phyloP scores from a whole-genome alignment of 164 flowering plant species.

The Nymphaea colorata region DNA sequence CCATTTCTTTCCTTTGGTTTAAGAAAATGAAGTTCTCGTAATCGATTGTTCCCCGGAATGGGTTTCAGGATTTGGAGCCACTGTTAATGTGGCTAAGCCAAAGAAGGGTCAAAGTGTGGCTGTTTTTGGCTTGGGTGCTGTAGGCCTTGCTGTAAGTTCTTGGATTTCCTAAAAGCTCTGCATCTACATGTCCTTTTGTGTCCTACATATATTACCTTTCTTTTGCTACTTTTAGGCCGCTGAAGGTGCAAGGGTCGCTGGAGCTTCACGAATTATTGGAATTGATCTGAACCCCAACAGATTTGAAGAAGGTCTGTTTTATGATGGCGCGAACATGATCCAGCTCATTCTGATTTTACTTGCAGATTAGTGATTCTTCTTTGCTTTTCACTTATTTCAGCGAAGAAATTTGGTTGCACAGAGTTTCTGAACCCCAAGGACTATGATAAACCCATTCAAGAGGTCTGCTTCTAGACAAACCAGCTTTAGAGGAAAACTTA shows the following conservation, averaged over 20 bases:
- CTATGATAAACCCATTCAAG: conserved; percentile 31
- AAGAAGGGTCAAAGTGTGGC: conserved; percentile 47
- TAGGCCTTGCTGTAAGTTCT: conserved; percentile 62
- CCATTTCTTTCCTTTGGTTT: too few relatives aligned
- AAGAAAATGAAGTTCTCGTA: not conserved
- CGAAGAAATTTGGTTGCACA: conserved; percentile 39
- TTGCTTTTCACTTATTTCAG: conserved; percentile 10
- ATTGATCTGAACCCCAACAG: conserved; percentile 17
- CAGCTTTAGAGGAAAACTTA: not conserved
- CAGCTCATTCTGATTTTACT: not conserved
- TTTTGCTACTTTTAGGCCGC: not conserved
- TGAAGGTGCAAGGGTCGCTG: conserved; percentile 1
- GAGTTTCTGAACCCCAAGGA: conserved; percentile 33
- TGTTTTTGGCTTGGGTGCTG: conserved; percentile 75
- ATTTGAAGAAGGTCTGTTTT: conserved; percentile 31
- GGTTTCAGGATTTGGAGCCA: conserved; percentile 58
- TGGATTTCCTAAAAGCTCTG: not conserved
- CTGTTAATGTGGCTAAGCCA: conserved; percentile 81
- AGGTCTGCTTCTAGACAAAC: conserved; percentile 13
- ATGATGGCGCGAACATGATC: not conserved
- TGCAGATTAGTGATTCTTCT: conserved; percentile 27
- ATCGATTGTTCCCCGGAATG: not conserved
- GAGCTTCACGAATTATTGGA: conserved; percentile 4
- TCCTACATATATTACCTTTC: too few relatives aligned
- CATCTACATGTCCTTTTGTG: not conserved